Percentiles rank a stretch among this genome's conserved stretches.
Conservation (phyloP, 306 rosid species). For the Pterocarpus santalinus region DNA sequence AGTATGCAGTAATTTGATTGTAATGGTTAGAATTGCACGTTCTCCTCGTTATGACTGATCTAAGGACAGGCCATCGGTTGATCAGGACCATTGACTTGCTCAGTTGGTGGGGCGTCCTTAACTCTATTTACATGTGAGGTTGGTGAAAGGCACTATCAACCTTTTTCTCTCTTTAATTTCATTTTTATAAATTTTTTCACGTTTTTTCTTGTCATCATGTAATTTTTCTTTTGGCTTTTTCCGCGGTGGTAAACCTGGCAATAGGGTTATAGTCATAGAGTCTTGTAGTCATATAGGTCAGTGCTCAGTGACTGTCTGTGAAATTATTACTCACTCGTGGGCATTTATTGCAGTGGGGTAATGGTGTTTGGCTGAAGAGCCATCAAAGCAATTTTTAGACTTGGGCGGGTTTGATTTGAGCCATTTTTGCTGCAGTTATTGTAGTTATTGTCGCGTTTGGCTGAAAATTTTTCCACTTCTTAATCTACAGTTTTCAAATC, state of each 20-base stretch:
- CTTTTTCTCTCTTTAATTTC: slow-evolving; percentile 36
- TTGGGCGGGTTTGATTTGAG: background rate
- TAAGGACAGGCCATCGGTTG: slow-evolving; percentile 63
- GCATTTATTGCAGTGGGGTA: slow-evolving; percentile 54
- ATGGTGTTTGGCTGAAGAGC: slow-evolving; percentile 15
- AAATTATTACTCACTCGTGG: slow-evolving; percentile 54
- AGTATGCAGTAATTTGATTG: slow-evolving; percentile 31
- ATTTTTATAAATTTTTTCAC: background rate
- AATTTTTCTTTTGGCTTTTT: slow-evolving; percentile 29
- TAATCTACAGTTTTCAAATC: background rate
- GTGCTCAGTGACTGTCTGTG: slow-evolving; percentile 49
- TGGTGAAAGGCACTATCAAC: slow-evolving; percentile 77
- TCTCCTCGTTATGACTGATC: slow-evolving; percentile 48
- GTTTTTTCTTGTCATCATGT: slow-evolving; percentile 8
- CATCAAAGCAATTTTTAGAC: background rate
- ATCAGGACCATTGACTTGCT: slow-evolving; percentile 79
- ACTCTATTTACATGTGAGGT: slow-evolving; percentile 71
- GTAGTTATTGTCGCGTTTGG: no score
- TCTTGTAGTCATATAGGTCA: background rate
- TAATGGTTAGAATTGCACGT: slow-evolving; percentile 48
- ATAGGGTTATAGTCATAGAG: slow-evolving; percentile 29
- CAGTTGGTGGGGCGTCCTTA: slow-evolving; percentile 67
- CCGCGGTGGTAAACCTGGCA: slow-evolving; percentile 30
- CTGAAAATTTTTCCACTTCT: background rate
- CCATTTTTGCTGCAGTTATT: slow-evolving; percentile 26